Conservation (phyloP, 192 early-diverging fungal genomes). For the Backusella mclennaniae region DNA sequence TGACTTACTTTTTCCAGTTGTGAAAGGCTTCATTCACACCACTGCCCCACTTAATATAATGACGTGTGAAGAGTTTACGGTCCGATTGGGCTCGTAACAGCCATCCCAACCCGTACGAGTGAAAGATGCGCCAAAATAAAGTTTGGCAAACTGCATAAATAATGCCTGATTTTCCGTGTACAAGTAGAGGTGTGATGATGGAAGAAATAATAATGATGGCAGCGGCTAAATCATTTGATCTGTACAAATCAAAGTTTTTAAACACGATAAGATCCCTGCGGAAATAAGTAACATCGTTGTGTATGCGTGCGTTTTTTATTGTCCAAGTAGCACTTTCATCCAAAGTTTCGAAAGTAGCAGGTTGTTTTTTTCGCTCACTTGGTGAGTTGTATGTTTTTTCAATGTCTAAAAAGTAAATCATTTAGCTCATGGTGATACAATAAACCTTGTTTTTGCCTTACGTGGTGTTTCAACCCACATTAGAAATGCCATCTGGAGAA, state of each 20-base stretch:
- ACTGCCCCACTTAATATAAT: constrained; percentile 91
- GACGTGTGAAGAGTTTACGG: constrained; percentile 80
- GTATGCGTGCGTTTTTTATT: constrained; percentile 15
- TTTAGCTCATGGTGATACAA: not conserved
- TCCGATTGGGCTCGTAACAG: constrained; percentile 81
- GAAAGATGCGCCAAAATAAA: constrained; percentile 82
- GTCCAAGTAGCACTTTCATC: constrained; percentile 8
- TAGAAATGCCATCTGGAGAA: constrained; percentile 86
- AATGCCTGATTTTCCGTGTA: constrained; percentile 41
- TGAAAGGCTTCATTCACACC: constrained; percentile 81
- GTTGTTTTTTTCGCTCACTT: constrained; percentile 11
- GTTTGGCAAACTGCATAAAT: constrained; percentile 65
- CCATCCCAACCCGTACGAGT: constrained; percentile 75
- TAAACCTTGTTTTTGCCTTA: constrained; percentile 30
- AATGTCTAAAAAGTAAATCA: constrained; percentile 39
- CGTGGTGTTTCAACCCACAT: constrained; percentile 90
- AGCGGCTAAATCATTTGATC: constrained; percentile 80
- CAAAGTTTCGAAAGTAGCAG: not conserved
- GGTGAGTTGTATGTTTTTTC: constrained; percentile 60
- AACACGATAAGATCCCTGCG: constrained; percentile 85
- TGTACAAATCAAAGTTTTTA: constrained; percentile 86
- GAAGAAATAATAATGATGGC: constrained; percentile 73
- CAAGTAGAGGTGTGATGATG: constrained; percentile 53
- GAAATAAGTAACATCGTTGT: constrained; percentile 48
- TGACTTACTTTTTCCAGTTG: constrained; percentile 83